Evolutionary conservation across 75 land plant species (phyloP), one percentile per base, ranked within the genome.

Genomic region (Azolla pinnata): DNA sequence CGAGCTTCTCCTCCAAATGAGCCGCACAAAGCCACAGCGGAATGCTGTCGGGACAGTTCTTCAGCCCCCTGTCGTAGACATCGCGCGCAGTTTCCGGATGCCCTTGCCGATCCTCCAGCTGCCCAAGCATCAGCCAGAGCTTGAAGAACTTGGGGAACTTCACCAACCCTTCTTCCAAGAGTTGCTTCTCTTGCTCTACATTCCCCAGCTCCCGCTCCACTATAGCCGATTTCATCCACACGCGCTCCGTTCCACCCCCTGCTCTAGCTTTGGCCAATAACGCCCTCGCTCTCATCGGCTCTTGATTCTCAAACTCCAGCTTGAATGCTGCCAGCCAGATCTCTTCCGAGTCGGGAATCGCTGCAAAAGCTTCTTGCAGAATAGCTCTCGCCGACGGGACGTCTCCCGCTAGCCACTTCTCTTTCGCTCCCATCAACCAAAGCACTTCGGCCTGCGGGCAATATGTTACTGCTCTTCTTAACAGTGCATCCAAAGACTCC

Each of bases 371-470:
- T 66, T 88, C 90, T 35, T 82, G 79, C 40, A 92, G 79, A 55
- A 88, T 85, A 18, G 83, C 89, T 49, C 87, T 68, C 31, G 96
- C 95, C 12, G 84, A 71, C 8, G 85, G 96, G 29, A 92, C 97
- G 76, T 92, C 97, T 4, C 86, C 96, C 48, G 96, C 96, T 54
- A 92, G 83, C 97, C 97, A 92, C 45, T 88, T 92, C 65, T 92
- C 97, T 44, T 92, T 92, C 27, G 96, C 96, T 57, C 90, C 97
- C 87, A 92, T 92, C 50, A 92, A 75, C 97, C 97, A 92, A 25
- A 92, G 32, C 42, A 88, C 96, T 56, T 92, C 97, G 42, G 97
- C 97, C 60, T 85, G 84, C 21, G 97, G 97, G 23, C 82, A 70
- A 61, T 88, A 92, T 2, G 77, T 46, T n/a, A n/a, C 89, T 10